phyloP scores from a whole-genome alignment of 2,329 filamentous ascomycete genomes.

The Pochonia chlamydosporia region DNA sequence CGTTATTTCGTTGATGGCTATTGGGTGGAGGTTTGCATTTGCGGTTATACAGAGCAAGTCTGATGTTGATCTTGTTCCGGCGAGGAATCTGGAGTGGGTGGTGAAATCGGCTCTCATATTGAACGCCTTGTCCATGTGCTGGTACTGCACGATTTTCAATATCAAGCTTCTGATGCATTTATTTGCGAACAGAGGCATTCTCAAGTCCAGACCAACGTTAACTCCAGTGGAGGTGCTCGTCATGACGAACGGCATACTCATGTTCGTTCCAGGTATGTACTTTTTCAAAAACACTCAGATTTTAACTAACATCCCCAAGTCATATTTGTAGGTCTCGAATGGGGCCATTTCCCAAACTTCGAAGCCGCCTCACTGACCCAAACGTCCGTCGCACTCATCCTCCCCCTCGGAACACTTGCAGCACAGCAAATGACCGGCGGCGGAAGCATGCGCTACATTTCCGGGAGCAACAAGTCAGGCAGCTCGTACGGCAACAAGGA shows the following conservation, averaged over 20 bases:
- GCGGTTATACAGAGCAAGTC: constrained; percentile 30
- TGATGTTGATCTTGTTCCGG: constrained; percentile 18
- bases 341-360: constrained; percentile 34
- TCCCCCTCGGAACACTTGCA: constrained; percentile 46
- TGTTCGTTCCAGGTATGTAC: constrained; percentile 46
- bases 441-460: constrained; percentile 13
- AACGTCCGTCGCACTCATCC: constrained; percentile 44
- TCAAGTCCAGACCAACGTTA: constrained; percentile 35
- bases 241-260: constrained; percentile 50
- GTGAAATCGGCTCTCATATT: constrained; percentile 31
- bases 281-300: too few species aligned
- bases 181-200: constrained; percentile 38
- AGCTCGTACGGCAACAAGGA: background rate
- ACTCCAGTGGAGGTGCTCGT: constrained; percentile 49
- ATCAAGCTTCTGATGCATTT: constrained; percentile 44
- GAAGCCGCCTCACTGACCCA: constrained; percentile 44
- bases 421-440: constrained; percentile 38
- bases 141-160: constrained; percentile 53
- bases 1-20: constrained; percentile 25
- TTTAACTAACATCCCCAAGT: constrained; percentile 26
- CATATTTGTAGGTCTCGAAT: constrained; percentile 44
- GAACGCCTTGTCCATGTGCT: constrained; percentile 38
- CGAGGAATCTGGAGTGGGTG: constrained; percentile 28
- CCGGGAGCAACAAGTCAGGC: background rate
- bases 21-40: constrained; percentile 26